Percentiles rank a stretch among this genome's conserved stretches.
These are phyloP conservation scores for Termitomyces sp. DNA, from an alignment of 1,284 basidiomycete species.

Conservation along the genomic window DNA sequence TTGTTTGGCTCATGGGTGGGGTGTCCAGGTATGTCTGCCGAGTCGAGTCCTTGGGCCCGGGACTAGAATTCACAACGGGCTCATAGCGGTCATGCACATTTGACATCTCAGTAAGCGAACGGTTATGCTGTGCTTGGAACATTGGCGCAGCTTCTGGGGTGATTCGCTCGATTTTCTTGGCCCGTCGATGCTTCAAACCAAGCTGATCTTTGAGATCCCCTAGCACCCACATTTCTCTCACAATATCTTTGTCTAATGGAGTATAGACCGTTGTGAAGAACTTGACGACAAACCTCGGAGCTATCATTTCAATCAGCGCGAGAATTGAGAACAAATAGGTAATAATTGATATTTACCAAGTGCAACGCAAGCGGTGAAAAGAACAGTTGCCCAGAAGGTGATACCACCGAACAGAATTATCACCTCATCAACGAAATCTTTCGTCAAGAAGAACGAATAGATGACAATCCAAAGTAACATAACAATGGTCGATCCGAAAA, in stretches of 20 bases:
- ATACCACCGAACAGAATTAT: conserved; percentile 71
- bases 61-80: conserved; percentile 33
- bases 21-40: conserved; percentile 30
- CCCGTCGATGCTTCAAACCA: conserved; percentile 62
- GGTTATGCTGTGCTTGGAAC: conserved; percentile 56
- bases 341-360: conserved; percentile 49
- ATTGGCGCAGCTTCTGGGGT: conserved; percentile 63
- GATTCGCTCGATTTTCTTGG: conserved; percentile 30
- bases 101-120: conserved; percentile 58
- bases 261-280: conserved; percentile 60
- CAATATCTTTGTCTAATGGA: conserved; percentile 79
- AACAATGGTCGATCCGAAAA: conserved; percentile 73
- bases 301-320: conserved; percentile 32
- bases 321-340: conserved; percentile 16
- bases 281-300: conserved; percentile 70
- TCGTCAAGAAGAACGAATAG: conserved; percentile 72
- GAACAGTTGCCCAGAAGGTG: conserved; percentile 78
- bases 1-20: conserved; percentile 28
- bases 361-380: conserved; percentile 65
- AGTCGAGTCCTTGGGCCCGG: conserved; percentile 22
- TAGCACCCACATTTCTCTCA: conserved; percentile 85
- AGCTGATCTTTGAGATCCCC: conserved; percentile 82
- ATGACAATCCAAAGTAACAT: conserved; percentile 84
- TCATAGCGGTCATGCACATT: conserved; percentile 38
- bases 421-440: conserved; percentile 72